Conservation (phyloP, 73 alveolate species). For the Tetrahymena borealis region DNA sequence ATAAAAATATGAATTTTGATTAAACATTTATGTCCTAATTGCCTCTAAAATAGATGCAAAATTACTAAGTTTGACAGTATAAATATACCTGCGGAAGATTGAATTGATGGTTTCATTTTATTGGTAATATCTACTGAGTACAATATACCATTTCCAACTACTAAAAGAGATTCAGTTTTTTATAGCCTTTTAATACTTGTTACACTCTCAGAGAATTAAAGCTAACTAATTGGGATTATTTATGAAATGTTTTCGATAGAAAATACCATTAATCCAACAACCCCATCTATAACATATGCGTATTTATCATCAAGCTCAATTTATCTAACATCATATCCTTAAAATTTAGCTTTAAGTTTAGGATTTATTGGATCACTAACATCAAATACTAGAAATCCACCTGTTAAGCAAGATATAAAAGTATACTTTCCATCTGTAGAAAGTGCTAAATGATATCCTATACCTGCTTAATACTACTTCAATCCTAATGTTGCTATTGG, state of each 20-base stretch:
- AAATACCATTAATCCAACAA: not conserved
- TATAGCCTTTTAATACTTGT: not conserved
- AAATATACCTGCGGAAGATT: not conserved
- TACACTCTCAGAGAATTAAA: not conserved
- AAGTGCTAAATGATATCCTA: not conserved
- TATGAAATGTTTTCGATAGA: not conserved
- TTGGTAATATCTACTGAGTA: not conserved
- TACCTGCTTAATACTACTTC: not conserved
- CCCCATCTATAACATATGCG: not conserved
- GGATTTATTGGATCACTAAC: not conserved
- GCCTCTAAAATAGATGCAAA: too few species aligned
- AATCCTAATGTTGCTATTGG: not conserved
- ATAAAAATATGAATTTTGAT: too few species aligned
- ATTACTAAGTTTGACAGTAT: not conserved
- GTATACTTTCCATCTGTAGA: not conserved
- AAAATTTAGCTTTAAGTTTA: not conserved
- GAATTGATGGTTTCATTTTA: not conserved
- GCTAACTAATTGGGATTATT: not conserved
- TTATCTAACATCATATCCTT: not conserved
- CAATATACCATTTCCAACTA: not conserved
- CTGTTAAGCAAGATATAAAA: not conserved
- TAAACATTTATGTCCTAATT: too few species aligned
- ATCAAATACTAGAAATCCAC: not conserved
- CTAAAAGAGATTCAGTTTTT: not conserved
- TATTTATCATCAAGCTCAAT: not conserved